These are phyloP conservation scores for Cryptococcus jaspeensis DNA, from an alignment of 1,284 basidiomycete genomes.

Conservation along the genomic window DNA sequence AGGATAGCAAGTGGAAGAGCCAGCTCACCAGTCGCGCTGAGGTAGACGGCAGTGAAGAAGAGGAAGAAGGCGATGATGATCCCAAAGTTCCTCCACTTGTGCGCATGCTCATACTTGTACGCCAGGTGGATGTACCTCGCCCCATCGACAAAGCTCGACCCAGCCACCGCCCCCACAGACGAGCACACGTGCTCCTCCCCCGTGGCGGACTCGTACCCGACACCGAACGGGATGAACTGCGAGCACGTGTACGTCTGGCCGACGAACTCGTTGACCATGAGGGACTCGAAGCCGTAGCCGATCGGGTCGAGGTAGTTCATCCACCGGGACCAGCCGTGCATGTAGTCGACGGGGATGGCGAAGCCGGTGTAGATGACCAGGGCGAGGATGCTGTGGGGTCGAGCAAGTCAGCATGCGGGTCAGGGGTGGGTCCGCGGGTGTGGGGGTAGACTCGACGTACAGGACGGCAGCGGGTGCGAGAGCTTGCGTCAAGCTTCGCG, in stretches of 20 bases:
- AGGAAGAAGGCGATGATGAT: constrained; percentile 60
- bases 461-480: constrained; percentile 48
- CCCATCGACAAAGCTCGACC: constrained; percentile 51
- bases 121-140: constrained; percentile 60
- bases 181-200: constrained; percentile 50
- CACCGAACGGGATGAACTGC: constrained; percentile 44
- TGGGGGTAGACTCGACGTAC: too few species aligned
- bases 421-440: too few species aligned
- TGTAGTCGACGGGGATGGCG: constrained; percentile 49
- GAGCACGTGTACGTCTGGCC: constrained; percentile 45
- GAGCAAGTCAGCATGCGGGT: too few species aligned
- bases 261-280: constrained; percentile 58
- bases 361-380: constrained; percentile 56
- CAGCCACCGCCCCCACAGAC: constrained; percentile 50
- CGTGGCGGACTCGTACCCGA: constrained; percentile 40
- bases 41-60: constrained; percentile 55
- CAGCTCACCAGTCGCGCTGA: constrained; percentile 55
- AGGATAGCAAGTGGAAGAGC: neutral
- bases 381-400: constrained; percentile 47
- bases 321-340: constrained; percentile 56
- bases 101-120: constrained; percentile 61
- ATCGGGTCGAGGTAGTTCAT: constrained; percentile 56
- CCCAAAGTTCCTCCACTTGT: constrained; percentile 69
- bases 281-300: constrained; percentile 51
- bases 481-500: constrained; percentile 42